Evolutionary conservation across 257 asterid genomes (phyloP), one percentile per base, ranked within the genome.

Genomic region (Perilla frutescens): DNA sequence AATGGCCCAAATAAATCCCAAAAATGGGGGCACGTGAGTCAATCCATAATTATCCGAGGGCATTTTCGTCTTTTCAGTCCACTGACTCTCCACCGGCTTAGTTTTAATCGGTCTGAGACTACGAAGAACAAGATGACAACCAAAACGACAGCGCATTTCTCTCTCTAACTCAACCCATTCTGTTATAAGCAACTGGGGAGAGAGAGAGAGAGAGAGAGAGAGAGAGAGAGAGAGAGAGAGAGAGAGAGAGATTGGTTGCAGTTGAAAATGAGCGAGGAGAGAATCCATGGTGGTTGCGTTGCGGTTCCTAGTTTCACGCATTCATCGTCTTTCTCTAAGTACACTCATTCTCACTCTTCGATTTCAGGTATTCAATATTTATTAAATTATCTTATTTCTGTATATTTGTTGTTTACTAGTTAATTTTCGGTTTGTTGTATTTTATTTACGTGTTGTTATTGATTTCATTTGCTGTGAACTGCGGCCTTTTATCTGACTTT

Each of bases 281-380:
- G 84, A 62, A 66, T 20, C 43, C 78, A 72, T 15, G 85, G 82
- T 77, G 80, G 85, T 43, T 78, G 83, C 70, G 60, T 84, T 59
- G 75, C 87, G 34, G 75, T 71, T 74, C 82, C 68, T n/a, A 14
- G 72, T 15, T 9, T 75, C 55, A 12, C 80, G 47, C 81, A 72
- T 58, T 83, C 79, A 32, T 79, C 83, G 44, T 62, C 82, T 15
- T 80, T 75, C 72, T 68, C 83, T 5, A 77, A 77, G 70, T 80
- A 77, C 78, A 74, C 47, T 49, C 81, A 57, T 61, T 70, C 78
- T n/a, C 74, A 63, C 51, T 76, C 77, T 76, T 60, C 77, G 14
- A n/a, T 48, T 62, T 70, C 85, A 68, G 81, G 85, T 83, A 62
- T 56, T 36, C 6, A 1, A 31, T n/a, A 56, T 63, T 67, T 3